Conservation (phyloP, 1,284 basidiomycete genomes). For the Gomphus sp. region DNA sequence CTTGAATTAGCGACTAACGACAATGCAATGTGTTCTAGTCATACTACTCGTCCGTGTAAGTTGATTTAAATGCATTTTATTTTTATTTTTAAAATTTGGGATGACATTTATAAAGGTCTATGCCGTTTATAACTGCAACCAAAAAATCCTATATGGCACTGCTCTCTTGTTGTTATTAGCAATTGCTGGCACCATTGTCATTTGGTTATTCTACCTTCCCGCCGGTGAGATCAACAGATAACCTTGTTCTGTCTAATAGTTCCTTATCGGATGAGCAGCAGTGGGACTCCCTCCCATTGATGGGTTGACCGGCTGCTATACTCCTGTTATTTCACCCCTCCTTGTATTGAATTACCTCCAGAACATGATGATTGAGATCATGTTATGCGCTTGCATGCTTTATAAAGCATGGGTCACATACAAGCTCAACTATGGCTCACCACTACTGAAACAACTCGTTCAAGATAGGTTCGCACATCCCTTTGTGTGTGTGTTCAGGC, state of each 20-base stretch:
- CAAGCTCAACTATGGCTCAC: not conserved
- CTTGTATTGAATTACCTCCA: not conserved
- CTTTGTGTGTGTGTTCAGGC: not conserved
- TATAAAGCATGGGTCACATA: not conserved
- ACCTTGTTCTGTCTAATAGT: not conserved
- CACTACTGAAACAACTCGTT: not conserved
- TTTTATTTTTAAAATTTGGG: not conserved
- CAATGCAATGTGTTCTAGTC: not conserved
- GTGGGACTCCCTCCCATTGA: not conserved
- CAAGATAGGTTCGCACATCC: not conserved
- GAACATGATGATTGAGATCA: not conserved
- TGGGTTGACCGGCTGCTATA: not conserved
- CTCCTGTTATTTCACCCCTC: not conserved
- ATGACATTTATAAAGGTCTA: conserved; percentile 12
- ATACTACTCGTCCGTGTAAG: not conserved
- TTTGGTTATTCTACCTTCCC: not conserved
- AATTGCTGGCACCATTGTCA: not conserved
- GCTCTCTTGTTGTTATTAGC: conserved; percentile 4
- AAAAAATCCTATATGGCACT: conserved; percentile 6
- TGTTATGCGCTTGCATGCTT: not conserved
- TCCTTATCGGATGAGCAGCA: not conserved
- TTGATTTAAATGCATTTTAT: too few relatives aligned
- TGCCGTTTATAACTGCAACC: conserved; percentile 14
- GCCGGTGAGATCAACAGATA: not conserved
- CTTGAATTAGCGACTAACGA: not conserved